Conservation (phyloP, 75 land plant genomes). For the Picea glauca region DNA sequence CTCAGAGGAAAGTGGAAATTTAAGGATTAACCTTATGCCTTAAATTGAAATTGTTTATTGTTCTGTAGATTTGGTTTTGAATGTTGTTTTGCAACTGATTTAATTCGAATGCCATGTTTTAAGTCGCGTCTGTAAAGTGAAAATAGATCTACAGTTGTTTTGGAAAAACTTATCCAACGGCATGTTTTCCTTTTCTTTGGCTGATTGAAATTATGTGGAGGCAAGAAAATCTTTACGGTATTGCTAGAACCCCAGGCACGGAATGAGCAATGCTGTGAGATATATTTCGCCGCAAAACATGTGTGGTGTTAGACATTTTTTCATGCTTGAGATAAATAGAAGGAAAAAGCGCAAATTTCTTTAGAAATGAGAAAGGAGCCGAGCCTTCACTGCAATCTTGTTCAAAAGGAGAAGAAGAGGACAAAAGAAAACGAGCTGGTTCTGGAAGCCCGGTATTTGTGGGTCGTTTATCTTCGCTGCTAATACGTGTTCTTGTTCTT, state of each 20-base stretch:
- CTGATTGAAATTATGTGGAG: background rate
- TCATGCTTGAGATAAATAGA: background rate
- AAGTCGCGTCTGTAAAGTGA: background rate
- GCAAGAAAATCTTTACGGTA: background rate
- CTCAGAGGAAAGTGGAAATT: too few species aligned
- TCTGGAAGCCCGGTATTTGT: too few species aligned
- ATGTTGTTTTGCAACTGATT: background rate
- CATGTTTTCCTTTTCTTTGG: background rate
- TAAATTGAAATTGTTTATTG: background rate
- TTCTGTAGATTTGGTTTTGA: background rate
- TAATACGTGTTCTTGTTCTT: too few species aligned
- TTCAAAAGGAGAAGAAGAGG: too few species aligned
- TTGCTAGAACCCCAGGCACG: background rate
- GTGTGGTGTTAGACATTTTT: background rate
- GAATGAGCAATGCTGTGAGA: background rate
- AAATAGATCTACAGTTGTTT: conserved; percentile 7
- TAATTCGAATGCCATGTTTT: background rate
- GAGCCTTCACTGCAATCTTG: background rate
- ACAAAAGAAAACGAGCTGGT: too few species aligned
- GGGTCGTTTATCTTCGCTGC: too few species aligned
- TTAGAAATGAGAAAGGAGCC: background rate
- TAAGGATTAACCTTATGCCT: background rate
- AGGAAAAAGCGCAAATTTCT: background rate
- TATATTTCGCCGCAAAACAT: conserved; percentile 4
- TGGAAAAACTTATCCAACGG: background rate